Conservation (phyloP, 169 alveolate genomes). For the Cystoisospora suis region DNA sequence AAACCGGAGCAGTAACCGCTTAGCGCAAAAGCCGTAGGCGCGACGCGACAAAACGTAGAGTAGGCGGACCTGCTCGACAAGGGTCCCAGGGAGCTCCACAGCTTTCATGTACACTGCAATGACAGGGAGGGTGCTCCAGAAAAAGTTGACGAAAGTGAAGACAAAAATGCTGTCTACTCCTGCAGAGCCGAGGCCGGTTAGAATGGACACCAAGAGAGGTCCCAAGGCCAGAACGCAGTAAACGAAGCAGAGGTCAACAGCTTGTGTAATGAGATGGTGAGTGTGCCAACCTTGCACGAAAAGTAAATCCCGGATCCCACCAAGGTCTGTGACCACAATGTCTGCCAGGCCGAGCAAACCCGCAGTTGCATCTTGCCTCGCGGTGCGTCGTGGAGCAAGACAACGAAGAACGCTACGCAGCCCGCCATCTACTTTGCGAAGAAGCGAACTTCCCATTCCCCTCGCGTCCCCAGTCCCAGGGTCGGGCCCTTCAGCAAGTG, state of each 20-base stretch:
- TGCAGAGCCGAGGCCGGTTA: not conserved
- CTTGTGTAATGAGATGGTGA: not conserved
- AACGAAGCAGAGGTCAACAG: not conserved
- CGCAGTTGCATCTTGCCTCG: not conserved
- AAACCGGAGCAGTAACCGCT: not conserved
- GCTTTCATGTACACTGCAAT: not conserved
- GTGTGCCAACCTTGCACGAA: not conserved
- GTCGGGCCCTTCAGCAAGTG: too few relatives aligned
- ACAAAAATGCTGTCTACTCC: too few relatives aligned
- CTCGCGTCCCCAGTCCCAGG: too few relatives aligned
- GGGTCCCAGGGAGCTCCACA: not conserved
- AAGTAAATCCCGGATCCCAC: not conserved
- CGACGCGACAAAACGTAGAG: not conserved
- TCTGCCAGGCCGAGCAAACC: not conserved
- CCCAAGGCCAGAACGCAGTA: not conserved
- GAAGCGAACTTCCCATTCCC: too few relatives aligned
- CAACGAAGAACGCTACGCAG: too few relatives aligned
- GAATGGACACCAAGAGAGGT: not conserved
- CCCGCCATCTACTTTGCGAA: too few relatives aligned
- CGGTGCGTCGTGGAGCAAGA: too few relatives aligned
- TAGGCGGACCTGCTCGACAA: not conserved
- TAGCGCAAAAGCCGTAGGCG: not conserved
- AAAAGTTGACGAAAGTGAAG: not conserved
- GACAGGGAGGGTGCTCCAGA: not conserved
- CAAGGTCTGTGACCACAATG: not conserved